phyloP scores from a whole-genome alignment of 257 asterid species.

The Thymus quinquecostatus region DNA sequence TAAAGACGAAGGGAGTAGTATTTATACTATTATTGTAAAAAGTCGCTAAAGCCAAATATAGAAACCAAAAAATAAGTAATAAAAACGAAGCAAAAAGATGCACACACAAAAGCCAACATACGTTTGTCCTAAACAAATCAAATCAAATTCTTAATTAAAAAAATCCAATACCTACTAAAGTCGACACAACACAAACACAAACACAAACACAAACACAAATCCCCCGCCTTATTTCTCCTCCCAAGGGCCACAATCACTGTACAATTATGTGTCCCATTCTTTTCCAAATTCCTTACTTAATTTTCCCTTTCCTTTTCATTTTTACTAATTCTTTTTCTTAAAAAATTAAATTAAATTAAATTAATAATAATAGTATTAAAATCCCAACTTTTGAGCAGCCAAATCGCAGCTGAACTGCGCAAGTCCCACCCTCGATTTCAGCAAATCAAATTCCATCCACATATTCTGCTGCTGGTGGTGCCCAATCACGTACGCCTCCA shows the following conservation, averaged over 20 bases:
- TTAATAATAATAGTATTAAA: not conserved
- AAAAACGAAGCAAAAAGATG: not conserved
- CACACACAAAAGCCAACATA: not conserved
- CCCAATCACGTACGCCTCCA: constrained; percentile 77
- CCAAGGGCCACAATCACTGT: not conserved
- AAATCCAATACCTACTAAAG: not conserved
- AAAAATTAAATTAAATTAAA: too few species aligned
- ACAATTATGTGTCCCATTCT: not conserved
- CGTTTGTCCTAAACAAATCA: not conserved
- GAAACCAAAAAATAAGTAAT: not conserved
- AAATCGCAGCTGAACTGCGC: constrained; percentile 70
- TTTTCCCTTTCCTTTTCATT: not conserved
- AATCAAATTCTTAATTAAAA: not conserved
- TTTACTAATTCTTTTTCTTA: not conserved
- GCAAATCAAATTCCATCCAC: constrained; percentile 84
- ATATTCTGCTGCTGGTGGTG: constrained; percentile 80
- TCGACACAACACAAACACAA: not conserved
- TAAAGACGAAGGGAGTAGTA: too few species aligned
- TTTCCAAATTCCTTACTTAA: not conserved
- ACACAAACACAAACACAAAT: too few species aligned
- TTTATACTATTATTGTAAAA: not conserved
- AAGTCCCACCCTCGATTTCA: constrained; percentile 64
- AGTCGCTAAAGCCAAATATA: not conserved
- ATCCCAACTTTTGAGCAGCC: constrained; percentile 61
- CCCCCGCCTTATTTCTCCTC: not conserved